These are phyloP conservation scores for Scheffersomyces lignosus DNA, from an alignment of 805 yeast species.

Conservation along the genomic window DNA sequence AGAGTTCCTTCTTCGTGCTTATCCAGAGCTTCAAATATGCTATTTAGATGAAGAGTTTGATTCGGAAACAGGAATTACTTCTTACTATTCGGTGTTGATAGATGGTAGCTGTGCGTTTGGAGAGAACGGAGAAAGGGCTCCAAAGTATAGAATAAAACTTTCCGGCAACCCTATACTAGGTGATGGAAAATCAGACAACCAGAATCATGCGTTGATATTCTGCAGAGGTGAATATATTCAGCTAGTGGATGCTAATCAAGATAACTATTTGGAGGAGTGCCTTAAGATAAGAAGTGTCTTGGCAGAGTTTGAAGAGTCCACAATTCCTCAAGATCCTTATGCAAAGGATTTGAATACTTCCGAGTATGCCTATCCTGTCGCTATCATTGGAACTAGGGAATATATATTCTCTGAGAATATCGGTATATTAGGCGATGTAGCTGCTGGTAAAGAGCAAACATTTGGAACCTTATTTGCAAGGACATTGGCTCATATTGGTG, in stretches of 20 bases:
- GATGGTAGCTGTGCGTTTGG: constrained; percentile 68
- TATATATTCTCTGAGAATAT: constrained; percentile 80
- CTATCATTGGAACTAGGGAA: constrained; percentile 82
- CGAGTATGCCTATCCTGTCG: constrained; percentile 55
- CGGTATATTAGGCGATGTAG: constrained; percentile 81
- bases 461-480: constrained; percentile 84
- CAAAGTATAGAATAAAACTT: constrained; percentile 57
- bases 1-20: constrained; percentile 60
- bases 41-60: constrained; percentile 55
- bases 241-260: constrained; percentile 82
- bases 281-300: constrained; percentile 72
- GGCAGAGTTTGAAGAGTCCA: constrained; percentile 71
- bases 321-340: constrained; percentile 13
- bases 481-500: constrained; percentile 79
- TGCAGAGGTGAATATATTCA: constrained; percentile 81
- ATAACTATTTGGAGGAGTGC: constrained; percentile 79
- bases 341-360: constrained; percentile 12
- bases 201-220: constrained; percentile 72
- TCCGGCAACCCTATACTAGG: constrained; percentile 84
- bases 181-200: constrained; percentile 84
- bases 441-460: constrained; percentile 87
- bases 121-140: constrained; percentile 49
- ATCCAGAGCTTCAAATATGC: constrained; percentile 66
- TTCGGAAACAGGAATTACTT: constrained; percentile 40
- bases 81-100: constrained; percentile 63